Percentiles rank a stretch among this genome's conserved stretches.
phyloP scores from a whole-genome alignment of 2,329 filamentous ascomycete species.

The Hymenoscyphus repandus region DNA sequence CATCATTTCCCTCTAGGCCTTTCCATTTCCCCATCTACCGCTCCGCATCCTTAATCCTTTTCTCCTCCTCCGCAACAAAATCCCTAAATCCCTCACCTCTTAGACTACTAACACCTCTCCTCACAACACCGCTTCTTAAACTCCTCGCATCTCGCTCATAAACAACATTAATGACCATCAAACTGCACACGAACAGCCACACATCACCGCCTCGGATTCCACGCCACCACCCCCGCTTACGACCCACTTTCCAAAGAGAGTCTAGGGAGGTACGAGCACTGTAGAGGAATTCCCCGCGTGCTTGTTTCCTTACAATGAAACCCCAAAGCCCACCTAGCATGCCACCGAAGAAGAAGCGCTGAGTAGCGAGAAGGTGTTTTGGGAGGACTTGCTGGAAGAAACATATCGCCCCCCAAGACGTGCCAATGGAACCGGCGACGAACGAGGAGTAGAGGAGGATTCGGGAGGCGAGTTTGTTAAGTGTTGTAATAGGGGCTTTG shows the following conservation, averaged over 20 bases:
- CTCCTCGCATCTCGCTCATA: constrained; percentile 28
- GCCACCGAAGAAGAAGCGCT: constrained; percentile 86
- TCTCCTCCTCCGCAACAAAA: constrained; percentile 21
- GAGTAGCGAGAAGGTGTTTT: constrained; percentile 66
- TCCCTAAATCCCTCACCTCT: constrained; percentile 29
- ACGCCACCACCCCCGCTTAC: constrained; percentile 83
- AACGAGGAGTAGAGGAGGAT: constrained; percentile 74
- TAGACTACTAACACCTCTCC: constrained; percentile 24
- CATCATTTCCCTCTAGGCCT: background rate
- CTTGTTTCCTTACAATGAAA: constrained; percentile 62
- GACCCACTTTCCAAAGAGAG: constrained; percentile 86
- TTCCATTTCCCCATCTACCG: background rate
- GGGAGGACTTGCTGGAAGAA: constrained; percentile 80
- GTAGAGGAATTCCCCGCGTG: constrained; percentile 71
- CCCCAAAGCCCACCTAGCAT: constrained; percentile 83
- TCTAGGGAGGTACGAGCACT: constrained; percentile 73
- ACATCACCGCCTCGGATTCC: constrained; percentile 80
- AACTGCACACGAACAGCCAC: constrained; percentile 71
- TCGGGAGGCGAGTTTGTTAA: constrained; percentile 60
- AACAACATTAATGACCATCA: constrained; percentile 72
- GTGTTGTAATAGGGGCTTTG: constrained; percentile 59
- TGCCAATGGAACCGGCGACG: constrained; percentile 76
- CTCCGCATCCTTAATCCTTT: constrained; percentile 15
- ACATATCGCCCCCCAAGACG: constrained; percentile 84
- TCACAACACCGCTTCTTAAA: constrained; percentile 22